These are phyloP conservation scores for Trichoderma sp. DNA, from an alignment of 2,329 filamentous ascomycete genomes.

Conservation along the genomic window DNA sequence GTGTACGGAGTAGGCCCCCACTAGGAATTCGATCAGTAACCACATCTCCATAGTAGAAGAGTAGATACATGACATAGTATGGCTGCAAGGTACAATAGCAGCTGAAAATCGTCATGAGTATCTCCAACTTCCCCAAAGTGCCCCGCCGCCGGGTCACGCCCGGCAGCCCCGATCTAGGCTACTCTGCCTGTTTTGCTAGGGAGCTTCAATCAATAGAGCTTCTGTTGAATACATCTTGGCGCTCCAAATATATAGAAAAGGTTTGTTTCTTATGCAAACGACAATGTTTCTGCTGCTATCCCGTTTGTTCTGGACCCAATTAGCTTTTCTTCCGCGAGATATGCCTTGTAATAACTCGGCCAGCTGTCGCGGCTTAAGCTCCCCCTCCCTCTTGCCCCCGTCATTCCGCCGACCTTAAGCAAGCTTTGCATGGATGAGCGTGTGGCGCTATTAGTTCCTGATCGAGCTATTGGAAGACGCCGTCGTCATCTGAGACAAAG, in stretches of 20 bases:
- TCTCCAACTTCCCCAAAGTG: conserved; percentile 3
- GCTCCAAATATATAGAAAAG: neutral
- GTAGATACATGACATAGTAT: neutral
- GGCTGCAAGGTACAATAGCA: conserved; percentile 7
- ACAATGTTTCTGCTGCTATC: neutral
- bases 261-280: neutral
- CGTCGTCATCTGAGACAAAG: conserved; percentile 26
- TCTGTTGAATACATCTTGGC: neutral
- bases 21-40: conserved; percentile 6
- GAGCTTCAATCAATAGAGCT: neutral
- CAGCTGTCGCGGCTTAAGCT: neutral
- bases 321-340: neutral
- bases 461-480: conserved; percentile 5
- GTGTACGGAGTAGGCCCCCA: conserved; percentile 13
- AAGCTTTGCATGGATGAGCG: conserved; percentile 5
- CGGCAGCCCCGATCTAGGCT: neutral
- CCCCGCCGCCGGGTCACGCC: conserved; percentile 7
- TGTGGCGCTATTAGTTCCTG: conserved; percentile 20
- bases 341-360: neutral
- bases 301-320: neutral
- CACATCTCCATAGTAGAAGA: neutral
- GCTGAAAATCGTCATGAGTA: conserved; percentile 15
- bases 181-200: neutral
- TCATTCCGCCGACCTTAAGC: conserved; percentile 10
- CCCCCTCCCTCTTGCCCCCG: neutral